These are phyloP conservation scores for Leccinum pellstonianum DNA, from an alignment of 768 basidiomycete genomes.

Conservation along the genomic window DNA sequence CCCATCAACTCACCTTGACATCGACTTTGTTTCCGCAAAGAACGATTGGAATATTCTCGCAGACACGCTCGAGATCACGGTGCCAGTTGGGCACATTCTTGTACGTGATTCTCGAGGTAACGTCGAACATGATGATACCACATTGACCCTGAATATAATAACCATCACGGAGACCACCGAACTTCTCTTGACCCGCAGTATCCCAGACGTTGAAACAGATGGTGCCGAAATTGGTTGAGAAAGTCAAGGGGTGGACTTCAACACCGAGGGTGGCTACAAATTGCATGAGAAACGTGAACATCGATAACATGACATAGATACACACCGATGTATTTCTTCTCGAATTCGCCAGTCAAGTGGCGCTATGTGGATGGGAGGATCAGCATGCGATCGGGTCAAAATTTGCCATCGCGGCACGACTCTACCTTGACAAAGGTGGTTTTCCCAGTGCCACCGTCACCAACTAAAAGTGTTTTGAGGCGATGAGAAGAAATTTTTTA, in stretches of 20 bases:
- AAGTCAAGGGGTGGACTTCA: constrained; percentile 94
- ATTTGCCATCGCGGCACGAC: constrained; percentile 25
- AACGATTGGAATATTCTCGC: constrained; percentile 99
- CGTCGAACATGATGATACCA: constrained; percentile 99
- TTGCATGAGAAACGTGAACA: constrained; percentile 14
- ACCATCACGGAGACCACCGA: constrained; percentile 96
- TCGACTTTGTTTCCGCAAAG: constrained; percentile 99
- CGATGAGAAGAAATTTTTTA: background rate
- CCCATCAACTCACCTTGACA: constrained; percentile 73
- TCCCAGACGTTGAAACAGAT: constrained; percentile 99
- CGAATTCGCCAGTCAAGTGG: constrained; percentile 99
- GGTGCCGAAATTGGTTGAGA: constrained; percentile 98
- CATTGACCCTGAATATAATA: constrained; percentile 98
- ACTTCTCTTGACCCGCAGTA: constrained; percentile 99
- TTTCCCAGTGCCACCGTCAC: constrained; percentile 97
- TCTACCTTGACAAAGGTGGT: constrained; percentile 96
- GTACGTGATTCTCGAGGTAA: constrained; percentile 99
- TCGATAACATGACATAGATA: constrained; percentile 13
- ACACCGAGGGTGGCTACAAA: constrained; percentile 94
- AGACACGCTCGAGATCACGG: constrained; percentile 98
- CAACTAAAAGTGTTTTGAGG: constrained; percentile 51
- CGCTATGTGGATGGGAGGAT: constrained; percentile 60
- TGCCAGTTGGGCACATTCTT: constrained; percentile 99
- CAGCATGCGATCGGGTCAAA: constrained; percentile 52
- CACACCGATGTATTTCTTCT: constrained; percentile 99